These are phyloP conservation scores for Glycyrrhiza uralensis DNA, from an alignment of 306 rosid species.

Conservation along the genomic window DNA sequence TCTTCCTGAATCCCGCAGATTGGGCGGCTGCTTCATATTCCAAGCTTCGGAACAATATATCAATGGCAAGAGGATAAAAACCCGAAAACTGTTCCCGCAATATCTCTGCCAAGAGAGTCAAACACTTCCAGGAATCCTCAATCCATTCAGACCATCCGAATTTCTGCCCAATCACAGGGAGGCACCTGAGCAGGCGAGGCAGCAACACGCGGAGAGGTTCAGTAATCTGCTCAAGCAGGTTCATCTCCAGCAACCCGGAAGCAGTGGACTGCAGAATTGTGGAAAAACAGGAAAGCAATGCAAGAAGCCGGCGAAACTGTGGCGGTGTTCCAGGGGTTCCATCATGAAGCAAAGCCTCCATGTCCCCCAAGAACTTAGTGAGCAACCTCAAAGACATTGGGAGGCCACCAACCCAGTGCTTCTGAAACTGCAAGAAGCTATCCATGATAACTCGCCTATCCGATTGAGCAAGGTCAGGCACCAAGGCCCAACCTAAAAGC, in stretches of 20 bases:
- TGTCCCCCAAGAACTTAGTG: constrained; percentile 87
- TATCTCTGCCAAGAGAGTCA: constrained; percentile 90
- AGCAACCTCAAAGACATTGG: constrained; percentile 72
- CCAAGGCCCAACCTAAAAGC: constrained; percentile 83
- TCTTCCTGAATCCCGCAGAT: constrained; percentile 44
- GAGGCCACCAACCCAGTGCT: constrained; percentile 88
- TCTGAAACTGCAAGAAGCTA: constrained; percentile 89
- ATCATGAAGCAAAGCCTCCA: constrained; percentile 93
- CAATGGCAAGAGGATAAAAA: constrained; percentile 65
- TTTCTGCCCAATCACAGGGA: constrained; percentile 77
- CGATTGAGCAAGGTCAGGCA: constrained; percentile 66
- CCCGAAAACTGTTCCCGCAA: constrained; percentile 67
- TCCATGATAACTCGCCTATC: constrained; percentile 75
- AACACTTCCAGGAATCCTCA: constrained; percentile 87
- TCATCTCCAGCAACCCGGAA: constrained; percentile 87
- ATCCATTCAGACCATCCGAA: constrained; percentile 96
- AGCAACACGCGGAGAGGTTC: constrained; percentile 70
- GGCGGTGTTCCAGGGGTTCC: constrained; percentile 74
- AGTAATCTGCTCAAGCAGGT: constrained; percentile 71
- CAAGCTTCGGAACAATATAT: constrained; percentile 75
- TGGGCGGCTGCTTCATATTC: constrained; percentile 39
- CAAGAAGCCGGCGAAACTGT: constrained; percentile 76
- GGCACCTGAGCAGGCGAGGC: constrained; percentile 73
- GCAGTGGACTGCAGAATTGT: constrained; percentile 85
- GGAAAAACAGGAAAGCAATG: constrained; percentile 75